Percentiles rank a stretch among this genome's conserved stretches.
Conservation (phyloP, 176 grass and related monocot genomes). For the Carex myosuroides region DNA sequence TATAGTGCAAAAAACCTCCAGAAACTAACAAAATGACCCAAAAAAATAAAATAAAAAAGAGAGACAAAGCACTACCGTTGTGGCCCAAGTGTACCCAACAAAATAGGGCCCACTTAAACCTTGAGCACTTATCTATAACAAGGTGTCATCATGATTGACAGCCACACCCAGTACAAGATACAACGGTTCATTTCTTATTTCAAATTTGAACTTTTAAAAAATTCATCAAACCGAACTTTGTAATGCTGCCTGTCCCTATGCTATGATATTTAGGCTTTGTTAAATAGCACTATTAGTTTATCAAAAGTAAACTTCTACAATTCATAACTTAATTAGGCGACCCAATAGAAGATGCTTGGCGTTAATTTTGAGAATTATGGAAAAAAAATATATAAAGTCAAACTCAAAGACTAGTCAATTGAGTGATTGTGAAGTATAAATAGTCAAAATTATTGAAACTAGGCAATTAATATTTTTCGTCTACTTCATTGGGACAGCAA, state of each 20-base stretch:
- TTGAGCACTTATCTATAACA: not conserved
- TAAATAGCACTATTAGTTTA: not conserved
- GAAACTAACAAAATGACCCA: not conserved
- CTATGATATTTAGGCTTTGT: not conserved
- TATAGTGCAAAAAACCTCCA: not conserved
- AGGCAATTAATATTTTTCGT: not conserved
- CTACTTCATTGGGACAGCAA: not conserved
- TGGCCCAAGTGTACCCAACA: not conserved
- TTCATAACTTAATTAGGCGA: not conserved
- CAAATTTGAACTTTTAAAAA: not conserved
- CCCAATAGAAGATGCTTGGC: not conserved
- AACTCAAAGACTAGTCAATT: not conserved
- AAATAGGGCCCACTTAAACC: not conserved
- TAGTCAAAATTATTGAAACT: not conserved
- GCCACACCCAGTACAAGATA: not conserved
- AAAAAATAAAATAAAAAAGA: not conserved
- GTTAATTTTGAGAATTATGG: not conserved
- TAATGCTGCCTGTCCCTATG: not conserved
- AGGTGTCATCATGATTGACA: slow-evolving; percentile 7
- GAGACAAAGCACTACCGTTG: not conserved
- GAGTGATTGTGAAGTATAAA: not conserved
- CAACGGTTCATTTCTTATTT: slow-evolving; percentile 14
- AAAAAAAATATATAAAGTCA: not conserved
- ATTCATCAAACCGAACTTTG: not conserved
- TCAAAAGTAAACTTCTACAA: not conserved